Base-by-base conservation (phyloP, 176 grass and related monocot species). In the Oryza glumipatula region DNA sequence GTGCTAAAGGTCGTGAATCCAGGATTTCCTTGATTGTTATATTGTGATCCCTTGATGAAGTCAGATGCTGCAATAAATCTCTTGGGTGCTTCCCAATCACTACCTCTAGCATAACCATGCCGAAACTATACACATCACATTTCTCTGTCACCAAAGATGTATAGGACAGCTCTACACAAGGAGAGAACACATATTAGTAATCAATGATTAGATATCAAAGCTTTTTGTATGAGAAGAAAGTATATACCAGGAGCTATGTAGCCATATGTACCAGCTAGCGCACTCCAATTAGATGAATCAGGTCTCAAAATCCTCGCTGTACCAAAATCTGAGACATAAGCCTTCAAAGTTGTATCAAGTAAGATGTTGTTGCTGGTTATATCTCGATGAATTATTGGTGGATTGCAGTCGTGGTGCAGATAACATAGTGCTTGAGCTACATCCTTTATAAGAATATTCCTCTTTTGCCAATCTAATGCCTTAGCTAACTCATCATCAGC, bases 371-470 rank as follows among this genome's bases (percentile, higher is more conserved):
- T 65, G 63, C 82, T 84, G 5, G 76, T 86, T 7, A 80, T 67
- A 39, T 86, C 84, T 66, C 84, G 28, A 80, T 86, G 84, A 15
- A 80, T 80, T 67, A 86, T 86, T 0, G 68, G 68, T 23, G 68
- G 84, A 22, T 10, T 11, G 39, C 76, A 86, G 17, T 74, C 81
- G 1, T 38, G 3, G 26, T 83, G 81, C 23, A 83, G 13, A 21
- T 83, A 80, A 51, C 14, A 80, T n/a, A 80, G 6, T 6, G 78
- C 78, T 44, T 70, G 73, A 3, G 73, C 73, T 2, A 84, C 36
- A 14, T 82, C 80, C 5, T 0, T n/a, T 47, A 19, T 54, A 1
- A 82, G 8, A 15, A 4, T 1, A 47, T 2, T 4, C 64, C 79
- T 56, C 33, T 49, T 71, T 0, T 26, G 1, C 79, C 79, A 81